Evolutionary conservation across 768 basidiomycete species (phyloP), one percentile per base, ranked within the genome.

Genomic region (Lentinula raphanica): DNA sequence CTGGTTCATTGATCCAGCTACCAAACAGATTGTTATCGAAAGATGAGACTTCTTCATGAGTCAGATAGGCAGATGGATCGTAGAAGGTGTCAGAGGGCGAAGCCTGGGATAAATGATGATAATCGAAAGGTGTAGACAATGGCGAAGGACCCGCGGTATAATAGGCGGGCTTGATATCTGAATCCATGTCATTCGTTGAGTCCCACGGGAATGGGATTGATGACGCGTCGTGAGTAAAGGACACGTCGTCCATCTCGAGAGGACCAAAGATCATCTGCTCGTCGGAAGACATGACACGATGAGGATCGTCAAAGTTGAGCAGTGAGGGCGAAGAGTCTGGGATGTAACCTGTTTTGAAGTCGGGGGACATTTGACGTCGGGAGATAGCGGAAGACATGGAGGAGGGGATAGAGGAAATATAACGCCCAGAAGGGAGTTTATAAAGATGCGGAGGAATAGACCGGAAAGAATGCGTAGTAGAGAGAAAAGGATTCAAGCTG

Each of bases 1-100:
- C 83, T 50, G 82, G 70, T 69, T 90, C 88, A 65, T 80, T 78
- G 54, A 89, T 76, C 88, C 88, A 90, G 60, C 80, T 74, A 3
- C 84, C 72, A 66, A 78, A 78, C 38, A 76, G 67, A 61, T 71
- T 65, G 59, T 75, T 74, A 65, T 84, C 82, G 59, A 76, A 66
- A 12, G 75, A 71, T 54, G 79, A 71, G 53, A 77, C 75, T 68
- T 68, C 72, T 63, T 65, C 77, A 65, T 67, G 76, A 59, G 70
- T 73, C 66, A 66, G 68, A 62, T 78, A 67, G 62, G 69, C 70
- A 56, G 72, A 65, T 66, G 76, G 73, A 68, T 74, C 72, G 63
- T 69, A 72, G 59, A 69, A 72, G 49, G 63, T 69, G 64, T 71
- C 68, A 39, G 72, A 62, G 5, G 78, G 75, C 11, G 82, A 78